Base-by-base conservation (phyloP, 106 monocot genomes). In the Dendrobium officinale region DNA sequence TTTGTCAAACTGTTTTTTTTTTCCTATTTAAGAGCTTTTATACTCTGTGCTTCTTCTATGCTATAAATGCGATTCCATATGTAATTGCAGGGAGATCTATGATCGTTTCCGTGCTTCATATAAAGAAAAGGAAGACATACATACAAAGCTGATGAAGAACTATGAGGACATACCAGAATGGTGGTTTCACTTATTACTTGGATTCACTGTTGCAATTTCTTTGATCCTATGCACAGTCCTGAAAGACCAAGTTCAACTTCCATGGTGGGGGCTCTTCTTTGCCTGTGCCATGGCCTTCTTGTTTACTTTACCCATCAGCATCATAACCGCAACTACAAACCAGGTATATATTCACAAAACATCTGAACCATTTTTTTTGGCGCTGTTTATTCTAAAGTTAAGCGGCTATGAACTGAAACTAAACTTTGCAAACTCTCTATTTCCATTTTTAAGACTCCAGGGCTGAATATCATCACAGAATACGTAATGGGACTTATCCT, bases 291-390 rank as follows among this genome's bases (percentile, higher is more conserved):
- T 97, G 88, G 94, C 96, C 73, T 97, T 97, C 78, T 2, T 88
- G 16, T 94, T 97, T 87, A 97, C 96, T 51, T 89, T 97, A 73
- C 96, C 96, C 13, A 92, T 94, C 81, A 92, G 93, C 81, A 94
- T 97, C 87, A 94, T 97, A 43, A 94, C 94, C 37, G 96, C 96
- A 67, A 97, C 96, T 16, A 97, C 96, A 74, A 97, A 97, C 58
- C 96, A 97, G 92, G 96, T 89, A 85, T 15, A 1, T 33, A 7
- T 27, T 22, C 8, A 66, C 22, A 66, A 6, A 66, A 15, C 26
- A n/a, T 58, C 18, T 17, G 18, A 58, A 5, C n/a, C 24, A 24
- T 7, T 64, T 6, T 26, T 66, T n/a, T 2, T 24, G 8, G 64
- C 22, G 6, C 22, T n/a, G 22, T n/a, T 51, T 13, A 13, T 51